Conservation (phyloP, 2,329 filamentous ascomycete genomes). For the Colletotrichum chlorophyti region DNA sequence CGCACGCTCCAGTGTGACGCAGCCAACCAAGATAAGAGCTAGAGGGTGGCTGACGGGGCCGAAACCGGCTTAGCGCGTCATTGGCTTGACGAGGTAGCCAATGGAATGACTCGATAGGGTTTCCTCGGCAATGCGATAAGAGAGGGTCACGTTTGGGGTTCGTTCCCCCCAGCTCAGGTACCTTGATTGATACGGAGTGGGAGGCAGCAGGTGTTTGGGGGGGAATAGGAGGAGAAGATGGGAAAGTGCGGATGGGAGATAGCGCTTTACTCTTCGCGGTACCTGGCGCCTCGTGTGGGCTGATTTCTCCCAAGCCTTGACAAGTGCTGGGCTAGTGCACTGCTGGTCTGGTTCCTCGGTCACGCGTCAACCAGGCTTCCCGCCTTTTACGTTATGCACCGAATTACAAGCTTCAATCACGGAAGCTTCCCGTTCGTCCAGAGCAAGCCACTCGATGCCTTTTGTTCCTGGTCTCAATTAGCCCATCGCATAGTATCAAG, state of each 20-base stretch:
- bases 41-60: conserved; percentile 31
- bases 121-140: conserved; percentile 38
- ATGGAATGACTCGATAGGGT: conserved; percentile 34
- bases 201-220: not conserved
- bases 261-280: not conserved
- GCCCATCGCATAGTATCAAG: too few relatives aligned
- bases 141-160: conserved; percentile 26
- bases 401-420: too few relatives aligned
- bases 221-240: conserved; percentile 1
- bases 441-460: too few relatives aligned
- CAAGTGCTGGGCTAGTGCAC: too few relatives aligned
- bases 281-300: not conserved
- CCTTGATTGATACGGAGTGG: conserved; percentile 17
- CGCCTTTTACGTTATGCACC: too few relatives aligned
- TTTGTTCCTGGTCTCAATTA: too few relatives aligned
- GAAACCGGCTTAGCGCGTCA: conserved; percentile 34
- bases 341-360: too few relatives aligned
- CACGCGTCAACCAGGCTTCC: too few relatives aligned
- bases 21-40: conserved; percentile 31
- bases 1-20: conserved; percentile 31
- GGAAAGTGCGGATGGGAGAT: conserved; percentile 19
- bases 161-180: conserved; percentile 12
- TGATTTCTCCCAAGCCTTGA: not conserved
- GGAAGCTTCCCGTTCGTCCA: too few relatives aligned
- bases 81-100: conserved; percentile 25